These are phyloP conservation scores for Coemansia sp. DNA, from an alignment of 192 early-diverging fungal species.

Conservation along the genomic window DNA sequence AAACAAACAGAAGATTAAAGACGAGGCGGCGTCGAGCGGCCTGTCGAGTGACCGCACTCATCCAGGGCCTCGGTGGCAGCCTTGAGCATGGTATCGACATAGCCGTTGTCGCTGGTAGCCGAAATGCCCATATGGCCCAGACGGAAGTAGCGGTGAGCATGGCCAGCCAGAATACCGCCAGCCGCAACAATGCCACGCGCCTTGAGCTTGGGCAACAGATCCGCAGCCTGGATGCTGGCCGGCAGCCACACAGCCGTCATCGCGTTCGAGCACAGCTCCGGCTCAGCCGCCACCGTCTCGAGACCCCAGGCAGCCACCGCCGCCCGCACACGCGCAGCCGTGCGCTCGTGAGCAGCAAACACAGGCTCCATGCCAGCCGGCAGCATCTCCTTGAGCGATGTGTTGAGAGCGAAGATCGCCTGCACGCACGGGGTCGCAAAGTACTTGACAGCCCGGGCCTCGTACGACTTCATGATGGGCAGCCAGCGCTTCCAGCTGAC, in stretches of 20 bases:
- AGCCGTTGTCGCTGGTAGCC: constrained; percentile 65
- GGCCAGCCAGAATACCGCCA: constrained; percentile 82
- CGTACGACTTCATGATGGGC: constrained; percentile 96
- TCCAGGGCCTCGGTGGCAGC: constrained; percentile 59
- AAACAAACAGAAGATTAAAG: constrained; percentile 10
- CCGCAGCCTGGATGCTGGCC: constrained; percentile 69
- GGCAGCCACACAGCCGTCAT: constrained; percentile 91
- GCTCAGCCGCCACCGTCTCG: constrained; percentile 64
- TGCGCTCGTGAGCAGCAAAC: constrained; percentile 75
- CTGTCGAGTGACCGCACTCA: constrained; percentile 41
- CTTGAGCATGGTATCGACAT: constrained; percentile 65
- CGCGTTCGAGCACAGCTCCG: constrained; percentile 66
- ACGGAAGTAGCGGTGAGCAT: constrained; percentile 91
- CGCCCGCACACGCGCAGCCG: constrained; percentile 72
- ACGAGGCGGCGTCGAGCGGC: constrained; percentile 44
- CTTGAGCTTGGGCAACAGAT: constrained; percentile 76
- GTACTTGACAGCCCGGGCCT: constrained; percentile 86
- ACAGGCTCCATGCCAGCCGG: constrained; percentile 67
- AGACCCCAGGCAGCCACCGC: constrained; percentile 67
- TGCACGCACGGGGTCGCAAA: constrained; percentile 98
- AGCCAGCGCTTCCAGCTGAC: constrained; percentile 92
- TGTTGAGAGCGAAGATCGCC: constrained; percentile 83
- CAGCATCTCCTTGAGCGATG: constrained; percentile 77
- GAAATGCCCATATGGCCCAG: constrained; percentile 87
- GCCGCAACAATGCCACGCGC: constrained; percentile 83